These are phyloP conservation scores for Antrodiella citrinella DNA, from an alignment of 768 basidiomycete species.

Conservation along the genomic window DNA sequence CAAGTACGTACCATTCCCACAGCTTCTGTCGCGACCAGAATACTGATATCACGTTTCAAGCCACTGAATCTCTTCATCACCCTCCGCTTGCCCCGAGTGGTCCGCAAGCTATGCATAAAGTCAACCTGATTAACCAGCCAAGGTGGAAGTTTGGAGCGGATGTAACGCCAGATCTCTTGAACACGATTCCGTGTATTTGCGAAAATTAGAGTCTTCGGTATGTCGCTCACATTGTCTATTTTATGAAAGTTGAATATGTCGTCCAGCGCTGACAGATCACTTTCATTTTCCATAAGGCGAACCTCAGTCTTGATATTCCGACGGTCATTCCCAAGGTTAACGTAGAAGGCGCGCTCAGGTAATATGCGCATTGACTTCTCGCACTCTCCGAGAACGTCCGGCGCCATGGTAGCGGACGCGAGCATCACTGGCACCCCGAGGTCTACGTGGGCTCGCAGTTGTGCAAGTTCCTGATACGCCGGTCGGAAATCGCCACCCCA, in stretches of 20 bases:
- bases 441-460: constrained; percentile 24
- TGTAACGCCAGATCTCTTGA: background rate
- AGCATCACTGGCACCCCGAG: constrained; percentile 22
- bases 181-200: background rate
- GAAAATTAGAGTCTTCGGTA: background rate
- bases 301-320: constrained; percentile 1
- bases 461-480: constrained; percentile 20
- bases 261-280: background rate
- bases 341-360: background rate
- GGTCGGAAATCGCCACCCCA: constrained; percentile 29
- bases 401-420: constrained; percentile 28
- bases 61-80: background rate
- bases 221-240: background rate
- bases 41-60: background rate
- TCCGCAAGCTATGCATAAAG: background rate
- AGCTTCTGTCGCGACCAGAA: constrained; percentile 4
- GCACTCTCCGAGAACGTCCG: constrained; percentile 12
- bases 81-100: background rate
- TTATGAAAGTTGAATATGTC: background rate
- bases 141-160: constrained; percentile 1
- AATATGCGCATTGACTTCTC: background rate
- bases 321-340: constrained; percentile 7
- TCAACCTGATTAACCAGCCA: background rate
- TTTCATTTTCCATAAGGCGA: background rate
- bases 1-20: constrained; percentile 8